Evolutionary conservation across 108 stramenopile species (phyloP), one percentile per base, ranked within the genome.

Genomic region (Conticribra guillardii): DNA sequence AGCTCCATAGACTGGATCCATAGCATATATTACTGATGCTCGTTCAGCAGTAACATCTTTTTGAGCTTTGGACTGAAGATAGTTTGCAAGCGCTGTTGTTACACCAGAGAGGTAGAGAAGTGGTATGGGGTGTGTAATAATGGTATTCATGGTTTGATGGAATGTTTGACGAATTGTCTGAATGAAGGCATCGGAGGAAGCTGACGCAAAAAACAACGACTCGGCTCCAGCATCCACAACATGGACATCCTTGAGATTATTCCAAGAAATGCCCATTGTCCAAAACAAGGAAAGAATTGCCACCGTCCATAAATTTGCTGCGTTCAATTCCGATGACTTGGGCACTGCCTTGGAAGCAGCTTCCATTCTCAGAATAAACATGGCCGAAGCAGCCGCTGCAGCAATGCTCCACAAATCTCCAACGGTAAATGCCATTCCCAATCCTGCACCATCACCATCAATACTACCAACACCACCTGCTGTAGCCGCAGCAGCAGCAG

Each of bases 1-100:
- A 3, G 95, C 95, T 33, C 91, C 95, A 64, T 90, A 96, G 2
- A 96, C 89, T 15, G 95, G 95, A 85, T 96, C 95, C 77, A 93
- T 85, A 26, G 89, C 89, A 74, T 93, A 96, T 23, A 96, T 89
- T 4, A 96, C 83, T 4, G 88, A 85, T 11, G 95, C 95, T 21
- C 89, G 80, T 65, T 91, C 90, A 1, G 95, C 90, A 1, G 85
- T 71, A 0, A 93, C 78, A 44, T 82, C 79, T 28, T 81, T 77
- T 64, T 93, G 91, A 0, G 87, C 91, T 54, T 83, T 84, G 0
- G 92, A 85, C 79, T 96, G 91, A 21, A 95, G 78, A 44, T 73
- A 92, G 68, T 89, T 91, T 14, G 87, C 82, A 30, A 92, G 67
- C 15, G 92, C 87, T 2, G 92, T 90, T 7, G 90, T 86, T 0